Conservation (phyloP, 140 eudicot genomes). For the Oenanthe javanica region DNA sequence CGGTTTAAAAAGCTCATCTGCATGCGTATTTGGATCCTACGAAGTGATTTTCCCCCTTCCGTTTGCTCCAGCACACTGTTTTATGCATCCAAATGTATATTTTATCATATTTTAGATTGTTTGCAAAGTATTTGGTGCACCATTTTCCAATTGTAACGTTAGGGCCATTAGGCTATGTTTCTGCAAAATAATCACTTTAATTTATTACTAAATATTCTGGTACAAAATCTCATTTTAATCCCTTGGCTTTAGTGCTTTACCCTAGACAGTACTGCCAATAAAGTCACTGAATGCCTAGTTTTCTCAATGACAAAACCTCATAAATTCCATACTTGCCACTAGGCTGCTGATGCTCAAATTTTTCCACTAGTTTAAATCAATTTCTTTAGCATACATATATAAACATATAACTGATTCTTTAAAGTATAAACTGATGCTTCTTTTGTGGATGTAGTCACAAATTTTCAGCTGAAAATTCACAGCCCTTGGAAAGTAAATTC, state of each 20-base stretch:
- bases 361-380: not conserved
- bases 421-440: slow-evolving; percentile 12
- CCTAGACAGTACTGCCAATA: no score
- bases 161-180: no score
- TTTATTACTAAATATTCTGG: not conserved
- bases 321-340: not conserved
- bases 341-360: not conserved
- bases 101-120: no score
- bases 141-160: no score
- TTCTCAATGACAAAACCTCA: no score
- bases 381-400: not conserved
- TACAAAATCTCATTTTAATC: not conserved
- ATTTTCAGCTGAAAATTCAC: slow-evolving; percentile 17
- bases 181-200: no score
- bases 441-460: slow-evolving; percentile 23
- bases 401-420: not conserved
- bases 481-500: slow-evolving; percentile 13
- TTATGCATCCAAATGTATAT: no score
- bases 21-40: no score
- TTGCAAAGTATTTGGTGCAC: no score
- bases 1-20: no score
- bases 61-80: no score
- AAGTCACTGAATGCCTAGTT: not conserved
- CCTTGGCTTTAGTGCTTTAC: not conserved
- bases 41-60: no score